phyloP scores from a whole-genome alignment of 2,329 filamentous ascomycete species.

The Pseudocercospora musae region DNA sequence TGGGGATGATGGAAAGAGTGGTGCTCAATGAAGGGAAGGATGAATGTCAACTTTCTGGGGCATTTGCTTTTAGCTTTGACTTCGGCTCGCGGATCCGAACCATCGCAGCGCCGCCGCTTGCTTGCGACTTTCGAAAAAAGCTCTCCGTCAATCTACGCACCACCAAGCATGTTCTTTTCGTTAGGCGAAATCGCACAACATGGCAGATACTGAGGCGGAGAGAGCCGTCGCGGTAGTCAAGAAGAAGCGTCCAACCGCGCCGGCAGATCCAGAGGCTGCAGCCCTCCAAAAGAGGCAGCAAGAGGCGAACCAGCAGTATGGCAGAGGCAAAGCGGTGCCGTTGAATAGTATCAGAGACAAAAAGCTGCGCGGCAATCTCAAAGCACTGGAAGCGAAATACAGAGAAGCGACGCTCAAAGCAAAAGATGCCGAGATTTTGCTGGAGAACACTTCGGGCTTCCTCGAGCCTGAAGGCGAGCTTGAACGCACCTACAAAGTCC shows the following conservation, averaged over 20 bases:
- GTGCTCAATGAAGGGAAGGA: not conserved
- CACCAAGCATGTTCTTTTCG: not conserved
- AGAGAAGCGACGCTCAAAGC: slow-evolving; percentile 76
- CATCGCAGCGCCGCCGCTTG: not conserved
- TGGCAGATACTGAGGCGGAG: not conserved
- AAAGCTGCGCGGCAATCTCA: slow-evolving; percentile 80
- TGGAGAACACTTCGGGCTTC: slow-evolving; percentile 82
- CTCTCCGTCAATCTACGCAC: not conserved
- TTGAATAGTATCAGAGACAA: slow-evolving; percentile 76
- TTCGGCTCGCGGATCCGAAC: not conserved
- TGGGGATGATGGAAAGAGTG: slow-evolving; percentile 7
- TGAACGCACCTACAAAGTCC: slow-evolving; percentile 87
- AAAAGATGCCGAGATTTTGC: slow-evolving; percentile 91
- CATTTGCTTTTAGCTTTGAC: not conserved
- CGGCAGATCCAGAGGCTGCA: slow-evolving; percentile 33
- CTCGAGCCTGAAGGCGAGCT: slow-evolving; percentile 84
- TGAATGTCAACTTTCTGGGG: not conserved
- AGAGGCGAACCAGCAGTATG: slow-evolving; percentile 60
- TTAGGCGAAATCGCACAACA: not conserved
- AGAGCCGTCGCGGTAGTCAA: slow-evolving; percentile 15
- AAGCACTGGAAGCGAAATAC: slow-evolving; percentile 75
- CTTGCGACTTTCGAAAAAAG: not conserved
- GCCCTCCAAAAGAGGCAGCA: slow-evolving; percentile 34
- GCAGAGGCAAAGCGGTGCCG: slow-evolving; percentile 73
- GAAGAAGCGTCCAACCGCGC: slow-evolving; percentile 29